A percentile compares a stretch with the other conserved stretches of the same genome.
phyloP scores from a whole-genome alignment of 495 filamentous ascomycete species.

The Staphylotrichum tortipilum region DNA sequence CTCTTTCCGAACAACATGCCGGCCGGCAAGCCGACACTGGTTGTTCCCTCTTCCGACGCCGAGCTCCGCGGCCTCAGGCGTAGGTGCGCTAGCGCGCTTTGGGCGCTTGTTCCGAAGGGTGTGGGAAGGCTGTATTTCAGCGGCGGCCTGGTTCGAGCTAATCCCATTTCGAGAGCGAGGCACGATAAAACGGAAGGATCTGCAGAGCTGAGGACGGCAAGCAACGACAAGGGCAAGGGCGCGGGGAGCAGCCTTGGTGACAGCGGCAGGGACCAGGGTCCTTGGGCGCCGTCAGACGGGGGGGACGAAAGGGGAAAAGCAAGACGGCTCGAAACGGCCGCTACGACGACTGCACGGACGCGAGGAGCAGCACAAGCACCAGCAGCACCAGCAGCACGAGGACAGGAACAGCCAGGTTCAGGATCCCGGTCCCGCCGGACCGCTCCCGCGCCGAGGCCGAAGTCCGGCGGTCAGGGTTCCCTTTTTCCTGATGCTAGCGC shows the following conservation, averaged over 20 bases:
- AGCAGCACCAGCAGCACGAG: background rate
- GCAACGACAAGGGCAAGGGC: too few species aligned
- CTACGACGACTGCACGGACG: background rate
- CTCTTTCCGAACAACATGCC: conserved; percentile 73
- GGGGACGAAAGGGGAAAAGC: background rate
- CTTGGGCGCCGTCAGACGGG: background rate
- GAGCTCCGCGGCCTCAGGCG: conserved; percentile 39
- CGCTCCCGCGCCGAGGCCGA: conserved; percentile 11
- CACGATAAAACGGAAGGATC: conserved; percentile 8
- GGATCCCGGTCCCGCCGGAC: conserved; percentile 11
- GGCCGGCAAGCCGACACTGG: conserved; percentile 38
- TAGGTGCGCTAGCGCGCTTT: conserved; percentile 46
- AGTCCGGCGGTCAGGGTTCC: conserved; percentile 8
- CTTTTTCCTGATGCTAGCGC: background rate
- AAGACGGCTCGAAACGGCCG: background rate
- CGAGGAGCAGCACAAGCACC: too few species aligned
- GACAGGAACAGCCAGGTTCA: conserved; percentile 3
- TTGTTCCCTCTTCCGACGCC: conserved; percentile 39
- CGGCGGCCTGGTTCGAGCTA: conserved; percentile 8
- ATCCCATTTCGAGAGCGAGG: background rate
- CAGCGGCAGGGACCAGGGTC: conserved; percentile 1
- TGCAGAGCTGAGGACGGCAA: conserved; percentile 5
- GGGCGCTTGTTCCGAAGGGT: conserved; percentile 40
- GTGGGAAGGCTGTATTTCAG: conserved; percentile 47
- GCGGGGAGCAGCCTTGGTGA: too few species aligned